Base-by-base conservation (phyloP, 164 flowering plant species). In the Macadamia integrifolia region DNA sequence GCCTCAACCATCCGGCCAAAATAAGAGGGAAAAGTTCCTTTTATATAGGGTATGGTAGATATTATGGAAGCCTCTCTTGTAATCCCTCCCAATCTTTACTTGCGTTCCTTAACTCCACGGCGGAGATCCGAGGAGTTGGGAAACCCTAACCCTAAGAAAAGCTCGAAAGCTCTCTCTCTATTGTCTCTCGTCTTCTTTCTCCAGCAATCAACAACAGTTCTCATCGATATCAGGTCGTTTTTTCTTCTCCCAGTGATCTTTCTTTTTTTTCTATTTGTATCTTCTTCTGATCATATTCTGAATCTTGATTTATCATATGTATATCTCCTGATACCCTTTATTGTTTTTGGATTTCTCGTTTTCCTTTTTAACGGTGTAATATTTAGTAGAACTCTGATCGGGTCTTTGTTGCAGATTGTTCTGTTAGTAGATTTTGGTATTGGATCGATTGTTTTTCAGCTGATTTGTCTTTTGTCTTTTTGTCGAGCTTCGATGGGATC, bases 41-140 rank as follows among this genome's bases (percentile, higher is more conserved):
- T 35, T 35, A 35, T 35, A 35, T 35, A 35, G 40, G 40, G 40
- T 35, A 35, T 35, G 40, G 40, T 35, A 4, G 1, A 35, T 4
- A 4, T 35, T 1, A 35, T 4, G 40, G 4, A n/a, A n/a, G n/a
- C 15, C 15, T 60, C 42, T 29, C 28, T 44, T 46, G 58, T 17
- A 31, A 12, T 14, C 57, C 15, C 57, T 30, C 58, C 60, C 42
- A 12, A 35, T 42, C 10, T 17, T 58, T 12, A 14, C 62, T 71
- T 52, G 52, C 50, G 40, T 65, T 60, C 65, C 69, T 71, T 15
- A 61, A 66, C 74, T 72, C 74, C 66, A 66, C 66, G 74, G 74
- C 70, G 18, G 32, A 66, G 70, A 72, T 71, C 74, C 69, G 74
- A 71, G 69, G 74, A 71, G 74, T 71, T 66, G 60, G 70, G 66